Percentiles rank a stretch among this genome's conserved stretches.
These are phyloP conservation scores for Saturnispora mendoncae DNA, from an alignment of 805 yeast genomes.

Conservation along the genomic window DNA sequence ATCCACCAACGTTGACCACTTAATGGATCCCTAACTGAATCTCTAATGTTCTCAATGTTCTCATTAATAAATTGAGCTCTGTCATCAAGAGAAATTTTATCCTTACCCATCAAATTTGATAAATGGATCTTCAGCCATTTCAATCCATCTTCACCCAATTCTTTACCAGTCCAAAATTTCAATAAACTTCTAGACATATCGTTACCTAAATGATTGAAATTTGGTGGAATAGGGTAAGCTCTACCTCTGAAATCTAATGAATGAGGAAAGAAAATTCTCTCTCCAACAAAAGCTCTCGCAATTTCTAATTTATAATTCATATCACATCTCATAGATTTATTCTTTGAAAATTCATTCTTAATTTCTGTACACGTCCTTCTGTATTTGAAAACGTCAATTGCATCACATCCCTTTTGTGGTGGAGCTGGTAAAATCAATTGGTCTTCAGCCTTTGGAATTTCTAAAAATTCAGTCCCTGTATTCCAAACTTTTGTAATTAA, in stretches of 20 bases:
- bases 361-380: constrained; percentile 48
- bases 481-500: constrained; percentile 81
- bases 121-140: constrained; percentile 70
- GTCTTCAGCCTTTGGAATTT: constrained; percentile 52
- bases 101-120: constrained; percentile 66
- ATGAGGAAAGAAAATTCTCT: constrained; percentile 70
- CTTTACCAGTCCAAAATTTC: constrained; percentile 69
- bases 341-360: constrained; percentile 52
- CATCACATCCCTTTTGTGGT: constrained; percentile 64
- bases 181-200: constrained; percentile 68
- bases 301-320: constrained; percentile 88
- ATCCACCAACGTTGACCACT: constrained; percentile 57
- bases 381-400: constrained; percentile 61
- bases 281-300: constrained; percentile 86
- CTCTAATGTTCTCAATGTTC: constrained; percentile 44
- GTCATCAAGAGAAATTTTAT: constrained; percentile 59
- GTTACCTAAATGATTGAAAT: constrained; percentile 72
- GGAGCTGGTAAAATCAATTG: constrained; percentile 39
- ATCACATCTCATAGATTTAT: constrained; percentile 87
- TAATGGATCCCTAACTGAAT: constrained; percentile 57
- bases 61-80: constrained; percentile 53
- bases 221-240: constrained; percentile 75
- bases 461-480: constrained; percentile 62
- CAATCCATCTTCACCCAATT: constrained; percentile 55
- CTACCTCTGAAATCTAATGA: constrained; percentile 78